A percentile compares a stretch with the other conserved stretches of the same genome.
These are phyloP conservation scores for Macrophomina tecta DNA, from an alignment of 2,329 filamentous ascomycete species.

Conservation along the genomic window DNA sequence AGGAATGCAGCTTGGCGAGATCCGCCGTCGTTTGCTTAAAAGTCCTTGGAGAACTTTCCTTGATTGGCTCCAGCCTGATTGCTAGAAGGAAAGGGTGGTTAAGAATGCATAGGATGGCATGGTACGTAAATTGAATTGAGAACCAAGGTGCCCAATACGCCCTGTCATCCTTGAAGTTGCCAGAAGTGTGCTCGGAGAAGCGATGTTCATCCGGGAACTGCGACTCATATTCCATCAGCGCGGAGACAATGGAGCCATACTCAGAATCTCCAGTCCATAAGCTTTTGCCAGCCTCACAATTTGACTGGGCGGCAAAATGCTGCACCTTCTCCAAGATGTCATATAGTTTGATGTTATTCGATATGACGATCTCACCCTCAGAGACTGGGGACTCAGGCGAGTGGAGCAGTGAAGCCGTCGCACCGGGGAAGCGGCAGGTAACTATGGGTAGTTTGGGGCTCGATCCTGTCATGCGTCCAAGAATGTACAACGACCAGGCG, in stretches of 20 bases:
- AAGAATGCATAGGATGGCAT: constrained; percentile 59
- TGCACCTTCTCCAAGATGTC: constrained; percentile 15
- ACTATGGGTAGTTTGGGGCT: neutral
- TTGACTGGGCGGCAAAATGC: constrained; percentile 3
- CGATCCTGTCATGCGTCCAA: neutral
- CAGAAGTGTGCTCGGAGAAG: constrained; percentile 51
- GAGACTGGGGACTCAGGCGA: neutral
- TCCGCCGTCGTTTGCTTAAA: constrained; percentile 56
- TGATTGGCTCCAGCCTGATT: constrained; percentile 57
- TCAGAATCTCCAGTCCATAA: constrained; percentile 17
- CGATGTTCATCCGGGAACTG: constrained; percentile 58
- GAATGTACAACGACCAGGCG: constrained; percentile 12
- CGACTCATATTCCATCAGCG: constrained; percentile 60
- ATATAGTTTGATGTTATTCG: constrained; percentile 16
- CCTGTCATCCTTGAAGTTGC: constrained; percentile 52
- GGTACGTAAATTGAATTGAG: constrained; percentile 59
- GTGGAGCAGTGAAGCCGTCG: neutral
- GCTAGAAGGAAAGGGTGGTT: constrained; percentile 62
- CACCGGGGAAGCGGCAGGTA: constrained; percentile 7
- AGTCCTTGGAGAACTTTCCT: constrained; percentile 55
- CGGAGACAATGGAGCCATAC: constrained; percentile 14
- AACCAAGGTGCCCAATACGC: constrained; percentile 63
- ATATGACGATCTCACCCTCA: neutral
- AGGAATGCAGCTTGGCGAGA: constrained; percentile 57
- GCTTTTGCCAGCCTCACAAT: constrained; percentile 6